Evolutionary conservation across 179 eudicot species (phyloP).

Genomic region (Pouteria campechiana): DNA sequence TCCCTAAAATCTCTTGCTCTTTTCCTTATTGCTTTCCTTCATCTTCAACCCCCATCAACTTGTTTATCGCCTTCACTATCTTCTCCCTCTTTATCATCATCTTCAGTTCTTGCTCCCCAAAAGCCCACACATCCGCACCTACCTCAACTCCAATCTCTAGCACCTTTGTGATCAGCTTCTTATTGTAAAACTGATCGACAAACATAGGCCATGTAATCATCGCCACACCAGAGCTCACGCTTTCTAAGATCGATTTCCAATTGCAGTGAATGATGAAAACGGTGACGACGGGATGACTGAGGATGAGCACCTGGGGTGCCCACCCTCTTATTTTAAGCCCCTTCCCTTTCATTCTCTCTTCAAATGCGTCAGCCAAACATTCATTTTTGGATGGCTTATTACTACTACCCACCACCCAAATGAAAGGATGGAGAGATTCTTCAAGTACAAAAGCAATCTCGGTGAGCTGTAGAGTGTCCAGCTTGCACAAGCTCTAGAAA

Average conservation of each 20-base stretch:
- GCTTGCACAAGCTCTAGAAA: no score
- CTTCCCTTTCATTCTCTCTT: no score
- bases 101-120: background rate
- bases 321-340: conserved; percentile 4
- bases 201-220: conserved; percentile 9
- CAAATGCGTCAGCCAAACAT: no score
- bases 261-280: conserved; percentile 9
- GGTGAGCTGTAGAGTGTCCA: no score
- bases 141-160: conserved; percentile 4
- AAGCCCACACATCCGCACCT: background rate
- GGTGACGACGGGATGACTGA: background rate
- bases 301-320: conserved; percentile 7
- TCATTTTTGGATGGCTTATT: no score
- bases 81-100: background rate
- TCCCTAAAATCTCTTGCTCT: background rate
- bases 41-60: background rate
- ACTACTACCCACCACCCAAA: no score
- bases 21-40: background rate
- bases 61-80: background rate
- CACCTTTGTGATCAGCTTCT: conserved; percentile 5
- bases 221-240: background rate
- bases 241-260: conserved; percentile 5
- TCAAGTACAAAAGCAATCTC: no score
- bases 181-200: conserved; percentile 6
- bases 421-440: no score